A percentile compares a stretch with the other conserved stretches of the same genome.
These are phyloP conservation scores for Ganoderma lucidum DNA, from an alignment of 1,284 basidiomycete species.

Conservation along the genomic window DNA sequence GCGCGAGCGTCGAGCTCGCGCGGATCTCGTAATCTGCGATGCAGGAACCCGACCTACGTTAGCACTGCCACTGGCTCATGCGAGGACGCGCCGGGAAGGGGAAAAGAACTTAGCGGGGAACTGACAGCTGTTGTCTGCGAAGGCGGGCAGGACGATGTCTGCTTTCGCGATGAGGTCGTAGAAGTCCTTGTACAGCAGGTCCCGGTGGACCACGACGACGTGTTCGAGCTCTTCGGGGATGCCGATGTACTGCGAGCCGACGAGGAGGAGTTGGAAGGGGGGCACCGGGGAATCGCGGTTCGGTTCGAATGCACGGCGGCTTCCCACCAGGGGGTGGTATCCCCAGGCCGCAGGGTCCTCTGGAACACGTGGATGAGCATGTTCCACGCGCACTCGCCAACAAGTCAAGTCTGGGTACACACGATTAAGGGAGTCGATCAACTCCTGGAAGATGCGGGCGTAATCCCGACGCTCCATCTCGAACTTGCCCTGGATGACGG, in stretches of 20 bases:
- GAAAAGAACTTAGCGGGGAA: not conserved
- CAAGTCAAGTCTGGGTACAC: constrained; percentile 7
- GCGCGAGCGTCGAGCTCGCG: constrained; percentile 48
- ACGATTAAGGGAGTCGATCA: constrained; percentile 42
- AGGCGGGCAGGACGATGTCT: constrained; percentile 49
- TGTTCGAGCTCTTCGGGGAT: constrained; percentile 45
- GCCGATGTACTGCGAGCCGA: constrained; percentile 45
- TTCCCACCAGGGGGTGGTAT: constrained; percentile 42
- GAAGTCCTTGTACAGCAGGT: constrained; percentile 44
- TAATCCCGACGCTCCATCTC: constrained; percentile 44
- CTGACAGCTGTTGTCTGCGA: constrained; percentile 39
- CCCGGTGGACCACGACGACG: constrained; percentile 42
- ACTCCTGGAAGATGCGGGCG: constrained; percentile 42
- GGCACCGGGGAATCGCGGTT: constrained; percentile 36
- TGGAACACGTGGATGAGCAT: constrained; percentile 21
- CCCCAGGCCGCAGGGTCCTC: constrained; percentile 47
- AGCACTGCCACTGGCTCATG: constrained; percentile 1
- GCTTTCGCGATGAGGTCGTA: constrained; percentile 45
- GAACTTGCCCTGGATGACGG: constrained; percentile 49
- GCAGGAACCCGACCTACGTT: not conserved
- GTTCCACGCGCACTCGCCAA: not conserved
- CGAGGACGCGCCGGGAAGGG: not conserved
- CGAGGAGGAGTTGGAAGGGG: constrained; percentile 45
- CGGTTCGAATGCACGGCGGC: constrained; percentile 39
- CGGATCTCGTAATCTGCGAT: constrained; percentile 42